phyloP scores from a whole-genome alignment of 805 yeast species.

The Metschnikowia cerradonensis region DNA sequence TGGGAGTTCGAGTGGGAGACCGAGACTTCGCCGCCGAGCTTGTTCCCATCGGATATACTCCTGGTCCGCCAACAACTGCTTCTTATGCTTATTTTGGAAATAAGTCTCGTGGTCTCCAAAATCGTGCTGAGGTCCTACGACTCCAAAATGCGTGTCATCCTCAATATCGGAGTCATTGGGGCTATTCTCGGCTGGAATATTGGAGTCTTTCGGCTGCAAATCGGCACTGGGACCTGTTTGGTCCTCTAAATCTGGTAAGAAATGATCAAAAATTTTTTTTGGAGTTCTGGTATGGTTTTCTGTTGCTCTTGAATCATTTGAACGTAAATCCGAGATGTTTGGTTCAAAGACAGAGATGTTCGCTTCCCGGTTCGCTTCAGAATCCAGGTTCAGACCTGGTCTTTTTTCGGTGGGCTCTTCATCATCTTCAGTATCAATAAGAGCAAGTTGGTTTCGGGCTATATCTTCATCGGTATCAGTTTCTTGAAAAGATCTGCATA shows the following conservation, averaged over 20 bases:
- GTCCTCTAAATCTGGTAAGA: no score
- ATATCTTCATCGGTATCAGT: background rate
- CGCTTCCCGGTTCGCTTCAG: no score
- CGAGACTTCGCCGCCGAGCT: conserved; percentile 25
- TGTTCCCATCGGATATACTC: conserved; percentile 48
- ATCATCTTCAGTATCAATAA: conserved; percentile 2
- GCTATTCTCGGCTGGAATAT: no score
- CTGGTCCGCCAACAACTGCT: conserved; percentile 58
- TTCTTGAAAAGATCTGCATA: background rate
- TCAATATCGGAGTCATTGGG: no score
- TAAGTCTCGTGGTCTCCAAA: conserved; percentile 71
- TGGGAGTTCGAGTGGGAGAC: conserved; percentile 12
- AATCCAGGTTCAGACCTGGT: no score
- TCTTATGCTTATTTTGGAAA: conserved; percentile 53
- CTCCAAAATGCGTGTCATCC: conserved; percentile 7
- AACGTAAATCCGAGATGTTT: no score
- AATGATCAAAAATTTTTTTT: no score
- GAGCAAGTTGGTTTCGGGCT: conserved; percentile 16
- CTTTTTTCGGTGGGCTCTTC: background rate
- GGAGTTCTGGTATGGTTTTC: no score
- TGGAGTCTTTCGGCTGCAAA: no score
- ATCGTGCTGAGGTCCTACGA: conserved; percentile 37
- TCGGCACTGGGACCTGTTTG: no score
- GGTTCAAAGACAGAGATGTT: no score
- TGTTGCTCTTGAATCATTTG: no score